Percentiles rank a stretch among this genome's conserved stretches.
Conservation (phyloP, 139 green algal species). For the Ulvella scutata region DNA sequence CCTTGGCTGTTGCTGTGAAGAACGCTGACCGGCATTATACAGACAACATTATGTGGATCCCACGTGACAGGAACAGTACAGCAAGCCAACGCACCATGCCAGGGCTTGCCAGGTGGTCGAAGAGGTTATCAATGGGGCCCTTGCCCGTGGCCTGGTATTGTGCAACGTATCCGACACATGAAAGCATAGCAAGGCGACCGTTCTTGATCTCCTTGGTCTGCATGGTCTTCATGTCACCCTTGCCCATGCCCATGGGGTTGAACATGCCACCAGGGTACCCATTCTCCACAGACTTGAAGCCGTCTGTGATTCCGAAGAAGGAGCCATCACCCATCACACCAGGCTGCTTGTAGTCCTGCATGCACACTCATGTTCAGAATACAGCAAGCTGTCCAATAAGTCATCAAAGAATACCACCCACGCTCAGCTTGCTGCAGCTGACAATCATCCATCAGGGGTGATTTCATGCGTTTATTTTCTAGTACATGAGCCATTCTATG, state of each 20-base stretch:
- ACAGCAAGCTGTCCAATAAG: too few species aligned
- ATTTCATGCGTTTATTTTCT: too few species aligned
- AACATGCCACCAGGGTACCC: conserved; percentile 60
- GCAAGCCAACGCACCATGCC: background rate
- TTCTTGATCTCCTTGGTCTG: conserved; percentile 79
- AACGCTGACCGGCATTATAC: too few species aligned
- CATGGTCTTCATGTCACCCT: conserved; percentile 34
- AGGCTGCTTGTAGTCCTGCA: conserved; percentile 65
- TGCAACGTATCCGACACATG: conserved; percentile 41
- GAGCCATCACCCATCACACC: conserved; percentile 65
- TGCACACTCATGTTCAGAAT: too few species aligned
- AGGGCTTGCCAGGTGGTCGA: conserved; percentile 15
- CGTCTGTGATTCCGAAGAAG: conserved; percentile 68
- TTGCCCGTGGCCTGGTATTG: conserved; percentile 73
- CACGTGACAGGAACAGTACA: too few species aligned
- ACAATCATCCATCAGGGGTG: too few species aligned
- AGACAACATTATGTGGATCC: too few species aligned
- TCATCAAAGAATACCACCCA: too few species aligned
- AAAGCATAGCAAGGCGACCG: conserved; percentile 22
- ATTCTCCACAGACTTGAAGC: conserved; percentile 60
- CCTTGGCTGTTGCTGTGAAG: too few species aligned
- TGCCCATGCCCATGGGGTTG: conserved; percentile 59
- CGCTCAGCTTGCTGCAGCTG: too few species aligned
- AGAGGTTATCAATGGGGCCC: conserved; percentile 44
- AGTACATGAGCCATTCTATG: too few species aligned